Evolutionary conservation across 2,329 filamentous ascomycete species (phyloP).

Genomic region (Metarhizium robertsii): DNA sequence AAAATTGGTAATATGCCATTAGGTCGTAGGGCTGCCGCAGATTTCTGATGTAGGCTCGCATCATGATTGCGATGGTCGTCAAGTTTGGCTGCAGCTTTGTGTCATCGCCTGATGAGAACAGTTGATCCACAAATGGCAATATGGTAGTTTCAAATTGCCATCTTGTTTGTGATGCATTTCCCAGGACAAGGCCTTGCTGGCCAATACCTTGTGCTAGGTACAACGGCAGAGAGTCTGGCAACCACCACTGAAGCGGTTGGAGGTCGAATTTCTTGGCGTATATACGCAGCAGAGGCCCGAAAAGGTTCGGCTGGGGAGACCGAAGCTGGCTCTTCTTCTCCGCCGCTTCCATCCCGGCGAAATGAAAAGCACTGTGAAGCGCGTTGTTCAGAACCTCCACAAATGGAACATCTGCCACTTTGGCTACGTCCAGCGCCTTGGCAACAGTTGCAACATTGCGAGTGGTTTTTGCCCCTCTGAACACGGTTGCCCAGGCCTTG

Average conservation of each 20-base stretch:
- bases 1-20: constrained; percentile 36
- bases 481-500: constrained; percentile 58
- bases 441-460: constrained; percentile 43
- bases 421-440: constrained; percentile 25
- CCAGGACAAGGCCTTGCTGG: constrained; percentile 15
- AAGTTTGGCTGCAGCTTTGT: constrained; percentile 24
- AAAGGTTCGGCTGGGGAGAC: constrained; percentile 24
- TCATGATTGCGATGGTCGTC: constrained; percentile 36
- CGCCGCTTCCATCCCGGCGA: constrained; percentile 30
- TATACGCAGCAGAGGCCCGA: constrained; percentile 37
- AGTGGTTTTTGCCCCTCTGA: constrained; percentile 58
- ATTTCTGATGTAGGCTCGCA: constrained; percentile 34
- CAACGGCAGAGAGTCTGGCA: constrained; percentile 26
- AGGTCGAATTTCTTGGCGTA: constrained; percentile 40
- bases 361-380: constrained; percentile 40
- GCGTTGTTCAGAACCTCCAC: constrained; percentile 25
- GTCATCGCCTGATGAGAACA: constrained; percentile 17
- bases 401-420: constrained; percentile 38
- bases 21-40: constrained; percentile 30
- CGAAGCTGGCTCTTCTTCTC: constrained; percentile 19
- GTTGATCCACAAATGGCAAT: constrained; percentile 21
- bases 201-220: constrained; percentile 17
- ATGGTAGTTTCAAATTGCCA: constrained; percentile 24
- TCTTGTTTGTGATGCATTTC: constrained; percentile 8
- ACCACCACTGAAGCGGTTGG: constrained; percentile 32